Conservation (phyloP, 73 alveolate genomes). For the Stentor roeselii region DNA sequence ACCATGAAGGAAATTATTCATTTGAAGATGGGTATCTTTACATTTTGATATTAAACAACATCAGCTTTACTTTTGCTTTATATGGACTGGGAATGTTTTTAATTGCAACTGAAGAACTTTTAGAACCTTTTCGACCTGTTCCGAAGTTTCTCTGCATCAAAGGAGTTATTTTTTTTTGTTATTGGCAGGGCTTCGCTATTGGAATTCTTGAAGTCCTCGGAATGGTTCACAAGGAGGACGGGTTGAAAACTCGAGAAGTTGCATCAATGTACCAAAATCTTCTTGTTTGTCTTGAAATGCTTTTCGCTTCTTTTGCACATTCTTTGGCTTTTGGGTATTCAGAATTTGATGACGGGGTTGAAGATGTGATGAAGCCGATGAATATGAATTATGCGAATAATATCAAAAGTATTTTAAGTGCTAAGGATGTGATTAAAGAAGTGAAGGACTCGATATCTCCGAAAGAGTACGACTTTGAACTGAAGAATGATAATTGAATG, state of each 20-base stretch:
- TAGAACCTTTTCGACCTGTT: slow-evolving; percentile 54
- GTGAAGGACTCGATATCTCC: slow-evolving; percentile 38
- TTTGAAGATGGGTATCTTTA: slow-evolving; percentile 38
- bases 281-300: slow-evolving; percentile 53
- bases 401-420: slow-evolving; percentile 29
- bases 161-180: slow-evolving; percentile 51
- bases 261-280: slow-evolving; percentile 27
- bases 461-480: not conserved
- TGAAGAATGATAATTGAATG: too few relatives aligned
- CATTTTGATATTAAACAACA: slow-evolving; percentile 41
- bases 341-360: slow-evolving; percentile 29
- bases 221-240: slow-evolving; percentile 9
- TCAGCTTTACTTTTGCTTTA: slow-evolving; percentile 42
- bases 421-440: slow-evolving; percentile 51
- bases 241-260: not conserved
- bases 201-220: slow-evolving; percentile 20
- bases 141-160: slow-evolving; percentile 61
- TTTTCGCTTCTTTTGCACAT: slow-evolving; percentile 43
- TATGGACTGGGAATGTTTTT: slow-evolving; percentile 53
- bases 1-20: slow-evolving; percentile 42
- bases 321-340: slow-evolving; percentile 48
- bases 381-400: not conserved
- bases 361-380: not conserved
- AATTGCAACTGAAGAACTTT: slow-evolving; percentile 55
- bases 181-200: slow-evolving; percentile 43